phyloP scores from a whole-genome alignment of 441 rosid species.

The Populus trichocarpa region DNA sequence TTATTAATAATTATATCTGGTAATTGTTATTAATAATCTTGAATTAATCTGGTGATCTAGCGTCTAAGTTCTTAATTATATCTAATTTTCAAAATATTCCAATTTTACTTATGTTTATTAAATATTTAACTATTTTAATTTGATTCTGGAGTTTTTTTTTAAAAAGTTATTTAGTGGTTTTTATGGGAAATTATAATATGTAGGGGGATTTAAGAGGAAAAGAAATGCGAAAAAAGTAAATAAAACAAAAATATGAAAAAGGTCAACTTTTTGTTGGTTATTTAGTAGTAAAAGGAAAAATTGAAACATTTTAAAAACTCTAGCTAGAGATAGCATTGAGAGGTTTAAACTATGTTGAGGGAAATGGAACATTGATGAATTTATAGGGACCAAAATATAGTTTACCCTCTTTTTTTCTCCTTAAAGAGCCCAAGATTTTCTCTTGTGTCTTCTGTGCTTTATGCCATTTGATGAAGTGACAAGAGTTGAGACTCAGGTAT shows the following conservation, averaged over 20 bases:
- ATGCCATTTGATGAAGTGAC: background rate
- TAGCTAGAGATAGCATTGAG: background rate
- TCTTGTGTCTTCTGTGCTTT: background rate
- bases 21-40: background rate
- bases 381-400: background rate
- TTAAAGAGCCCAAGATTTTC: background rate
- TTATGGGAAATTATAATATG: background rate
- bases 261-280: background rate
- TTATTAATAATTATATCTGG: background rate
- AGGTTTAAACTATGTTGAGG: background rate
- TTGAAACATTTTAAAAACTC: background rate
- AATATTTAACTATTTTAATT: too few relatives aligned
- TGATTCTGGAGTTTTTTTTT: too few relatives aligned
- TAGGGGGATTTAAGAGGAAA: background rate
- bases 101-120: too few relatives aligned
- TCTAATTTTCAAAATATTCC: background rate
- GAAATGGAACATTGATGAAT: background rate
- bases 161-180: background rate
- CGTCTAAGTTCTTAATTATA: too few relatives aligned
- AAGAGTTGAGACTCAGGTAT: background rate
- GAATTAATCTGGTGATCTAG: background rate
- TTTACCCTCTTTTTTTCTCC: background rate
- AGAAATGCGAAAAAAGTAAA: background rate
- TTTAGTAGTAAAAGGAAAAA: too few relatives aligned
- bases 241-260: background rate